Base-by-base conservation (phyloP, 2,329 filamentous ascomycete species). In the Pezicula rhizophila region DNA sequence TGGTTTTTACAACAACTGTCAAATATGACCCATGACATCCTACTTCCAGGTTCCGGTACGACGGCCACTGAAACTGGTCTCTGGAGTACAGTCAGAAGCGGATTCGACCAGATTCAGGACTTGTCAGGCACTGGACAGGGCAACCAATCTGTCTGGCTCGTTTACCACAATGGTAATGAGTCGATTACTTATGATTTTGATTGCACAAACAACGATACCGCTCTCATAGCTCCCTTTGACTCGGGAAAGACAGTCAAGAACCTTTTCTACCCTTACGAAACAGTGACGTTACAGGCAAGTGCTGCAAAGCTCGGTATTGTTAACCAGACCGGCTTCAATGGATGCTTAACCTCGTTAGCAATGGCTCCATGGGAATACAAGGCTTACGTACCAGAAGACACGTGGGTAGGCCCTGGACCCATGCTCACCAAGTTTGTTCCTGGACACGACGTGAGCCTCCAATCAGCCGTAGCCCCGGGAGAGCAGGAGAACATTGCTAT, bases 191-290 rank as follows among this genome's bases (percentile, higher is more conserved):
- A 79, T 56, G 63, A 66, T 5, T 80, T 79, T 48, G 70, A 81
- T 54, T 82, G 79, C 60, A 64, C 57, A 20, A 66, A 71, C 50
- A 66, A 66, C 26, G 60, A 66, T 15, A 64, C 66, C 7, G 76
- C 76, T 4, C 67, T 81, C 33, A 65, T 82, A 39, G 67, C 78
- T 34, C 76, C 78, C 0, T 83, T 77, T 51, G 64, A 69, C 8
- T 61, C 64, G 3, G 72, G 70, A n/a, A 78, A 73, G 0, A 78
- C 70, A 0, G 78, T 82, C 51, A 79, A 77, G 58, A 82, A 80
- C 57, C 61, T 82, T 8, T 79, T 83, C 59, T 80, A 77, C 58
- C 77, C 80, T 2, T 80, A 79, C 53, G 79, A 83, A 34, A 74
- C 79, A 54, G 67, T 72, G 42, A 73, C 68, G 2, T 64, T 82